Percentiles rank a stretch among this genome's conserved stretches.
These are phyloP conservation scores for Leccinum longicurvipes DNA, from an alignment of 768 basidiomycete genomes.

Conservation along the genomic window DNA sequence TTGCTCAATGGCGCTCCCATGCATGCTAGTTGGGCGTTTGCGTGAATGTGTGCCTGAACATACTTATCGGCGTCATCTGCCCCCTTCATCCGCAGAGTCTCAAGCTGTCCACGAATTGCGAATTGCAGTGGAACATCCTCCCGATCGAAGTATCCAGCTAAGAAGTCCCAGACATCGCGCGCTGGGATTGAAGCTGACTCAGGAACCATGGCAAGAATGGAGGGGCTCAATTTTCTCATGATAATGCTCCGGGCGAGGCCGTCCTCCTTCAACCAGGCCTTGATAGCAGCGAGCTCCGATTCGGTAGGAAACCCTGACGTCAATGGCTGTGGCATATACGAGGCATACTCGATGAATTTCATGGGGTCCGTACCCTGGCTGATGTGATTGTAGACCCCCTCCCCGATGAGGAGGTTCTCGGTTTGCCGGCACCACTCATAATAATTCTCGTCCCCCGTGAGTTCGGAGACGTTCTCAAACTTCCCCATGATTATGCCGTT, in stretches of 20 bases:
- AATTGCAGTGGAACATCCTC: background rate
- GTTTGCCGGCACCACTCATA: background rate
- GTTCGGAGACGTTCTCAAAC: background rate
- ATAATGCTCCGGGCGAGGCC: background rate
- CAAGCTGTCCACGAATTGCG: background rate
- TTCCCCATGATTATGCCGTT: background rate
- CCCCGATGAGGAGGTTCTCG: background rate
- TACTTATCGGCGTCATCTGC: background rate
- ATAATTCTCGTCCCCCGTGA: background rate
- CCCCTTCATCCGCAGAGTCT: background rate
- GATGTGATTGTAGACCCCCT: background rate
- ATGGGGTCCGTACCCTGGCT: background rate
- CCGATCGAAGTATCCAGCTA: background rate
- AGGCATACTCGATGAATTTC: background rate
- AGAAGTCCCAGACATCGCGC: background rate
- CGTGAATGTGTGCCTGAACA: background rate
- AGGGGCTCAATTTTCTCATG: background rate
- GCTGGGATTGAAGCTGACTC: background rate
- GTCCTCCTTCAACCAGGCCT: background rate
- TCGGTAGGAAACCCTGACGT: too few relatives aligned
- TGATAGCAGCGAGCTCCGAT: background rate
- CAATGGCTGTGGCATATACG: too few relatives aligned
- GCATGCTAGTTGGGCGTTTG: background rate
- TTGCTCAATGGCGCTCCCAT: background rate
- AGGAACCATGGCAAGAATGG: background rate